phyloP scores from a whole-genome alignment of 768 basidiomycete genomes.

The Leccinum subtestaceum region DNA sequence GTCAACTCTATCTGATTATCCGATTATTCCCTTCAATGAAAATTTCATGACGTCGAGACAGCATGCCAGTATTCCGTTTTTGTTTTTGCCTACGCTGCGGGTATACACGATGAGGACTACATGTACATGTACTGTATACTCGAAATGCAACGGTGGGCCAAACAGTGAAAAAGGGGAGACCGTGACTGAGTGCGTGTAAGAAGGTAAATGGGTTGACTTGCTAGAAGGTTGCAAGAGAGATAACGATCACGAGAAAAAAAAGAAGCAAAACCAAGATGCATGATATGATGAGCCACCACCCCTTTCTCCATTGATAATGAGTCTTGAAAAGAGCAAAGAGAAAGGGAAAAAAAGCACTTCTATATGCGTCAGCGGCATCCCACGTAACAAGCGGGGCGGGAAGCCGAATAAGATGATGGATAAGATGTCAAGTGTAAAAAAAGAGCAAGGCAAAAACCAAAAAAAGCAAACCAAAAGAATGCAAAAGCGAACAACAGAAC shows the following conservation, averaged over 20 bases:
- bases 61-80: neutral
- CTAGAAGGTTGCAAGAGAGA: slow-evolving; percentile 1
- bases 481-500: slow-evolving; percentile 20
- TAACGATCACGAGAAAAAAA: slow-evolving; percentile 17
- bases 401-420: slow-evolving; percentile 32
- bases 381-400: slow-evolving; percentile 12
- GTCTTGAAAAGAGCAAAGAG: neutral
- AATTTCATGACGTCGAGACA: neutral
- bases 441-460: neutral
- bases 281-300: neutral
- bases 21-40: neutral
- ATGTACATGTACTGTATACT: neutral
- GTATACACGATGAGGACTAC: neutral
- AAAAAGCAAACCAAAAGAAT: slow-evolving; percentile 1
- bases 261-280: slow-evolving; percentile 11
- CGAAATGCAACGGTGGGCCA: neutral
- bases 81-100: neutral
- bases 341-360: slow-evolving; percentile 8
- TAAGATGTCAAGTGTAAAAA: slow-evolving; percentile 22
- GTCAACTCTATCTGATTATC: neutral
- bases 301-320: slow-evolving; percentile 13
- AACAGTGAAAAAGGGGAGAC: neutral
- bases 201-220: neutral
- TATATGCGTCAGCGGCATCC: slow-evolving; percentile 30
- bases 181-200: neutral